Base-by-base conservation (phyloP, 306 rosid species). In the Malus orientalis region DNA sequence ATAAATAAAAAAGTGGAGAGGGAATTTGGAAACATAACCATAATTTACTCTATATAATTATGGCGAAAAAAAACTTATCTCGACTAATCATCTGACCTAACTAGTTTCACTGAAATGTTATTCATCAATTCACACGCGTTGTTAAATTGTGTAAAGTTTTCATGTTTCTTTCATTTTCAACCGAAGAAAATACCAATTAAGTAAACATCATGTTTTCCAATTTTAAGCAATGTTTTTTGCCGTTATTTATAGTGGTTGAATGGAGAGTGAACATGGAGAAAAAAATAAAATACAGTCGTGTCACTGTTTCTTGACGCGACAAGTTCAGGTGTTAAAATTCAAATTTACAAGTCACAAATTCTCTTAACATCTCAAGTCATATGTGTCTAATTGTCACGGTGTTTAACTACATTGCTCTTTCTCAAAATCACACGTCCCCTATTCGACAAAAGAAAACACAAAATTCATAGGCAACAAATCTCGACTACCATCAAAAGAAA, bases 81-180 rank as follows among this genome's bases (percentile, higher is more conserved):
- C 2, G 3, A 42, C 3, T 10, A 42, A 42, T 42, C 3, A 40
- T 40, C 44, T 40, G 3, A 3, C 15, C 8, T 0, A 49, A 14
- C 1, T 49, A 0, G 20, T 15, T 49, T 49, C 20, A 49, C 0
- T 15, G 0, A 15, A 49, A 49, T 15, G 1, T 15, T 15, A 20
- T 49, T 49, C 3, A 49, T 49, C 55, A 49, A 49, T 0, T 42
- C 8, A 15, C 8, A 15, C 3, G 1, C 7, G 8, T 49, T 0
- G 16, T 0, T 49, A 0, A 49, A 49, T 49, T 0, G 8, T 0
- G 1, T 15, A 49, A 49, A 15, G 0, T 5, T 1, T 49, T 49
- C 20, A 49, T 0, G 20, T 15, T 49, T 49, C 3, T 49, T 14
- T 49, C 54, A 49, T 49, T 49, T 49, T 5, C 19, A 49, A 49